Evolutionary conservation across 2,329 filamentous ascomycete genomes (phyloP), one percentile per base, ranked within the genome.

Genomic region (Pseudogymnoascus sp.): DNA sequence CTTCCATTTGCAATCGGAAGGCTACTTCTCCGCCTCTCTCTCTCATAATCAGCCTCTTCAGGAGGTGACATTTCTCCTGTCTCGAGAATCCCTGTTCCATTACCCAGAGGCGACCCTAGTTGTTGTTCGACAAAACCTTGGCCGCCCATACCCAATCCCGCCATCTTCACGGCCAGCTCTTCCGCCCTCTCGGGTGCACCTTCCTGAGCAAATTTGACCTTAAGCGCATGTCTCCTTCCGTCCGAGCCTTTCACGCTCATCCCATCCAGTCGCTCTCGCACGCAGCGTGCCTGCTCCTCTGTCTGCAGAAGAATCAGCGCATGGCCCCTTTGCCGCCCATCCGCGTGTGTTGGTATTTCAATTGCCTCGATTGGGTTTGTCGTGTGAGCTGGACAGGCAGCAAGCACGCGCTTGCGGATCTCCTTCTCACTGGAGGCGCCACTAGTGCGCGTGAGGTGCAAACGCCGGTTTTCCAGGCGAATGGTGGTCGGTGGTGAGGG

Each of bases 121-220:
- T 33, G 26, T 19, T 52, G n/a, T 30, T 52, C 26, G n/a, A 13
- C 10, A 13, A 2, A 9, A 4, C 41, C 41, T 52, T 28, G 26
- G 2, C 41, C 23, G n/a, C 26, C 45, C 45, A 52, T 52, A 4
- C 26, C 10, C 5, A 52, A 18, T 33, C n/a, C 45, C 15, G 45
- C 45, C 45, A 52, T 30, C 26, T 52, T 52, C 15, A 52, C 45
- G 13, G 45, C 45, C 45, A 52, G 13, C 15, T 52, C 45, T 1
- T 52, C 45, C 8, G 45, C 26, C 26, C 26, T 52, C 45, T 52
- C 45, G 3, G 45, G 45, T 33, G 26, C 45, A 13, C 45, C 45
- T 18, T 52, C 45, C 15, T 52, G 45, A 3, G 45, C 45, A 52
- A 52, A 52, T 52, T 52, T 52, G 45, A 52, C 45, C 45, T 52